Conservation (phyloP, 331 rosid species). For the Rhamnella rubrinervis region DNA sequence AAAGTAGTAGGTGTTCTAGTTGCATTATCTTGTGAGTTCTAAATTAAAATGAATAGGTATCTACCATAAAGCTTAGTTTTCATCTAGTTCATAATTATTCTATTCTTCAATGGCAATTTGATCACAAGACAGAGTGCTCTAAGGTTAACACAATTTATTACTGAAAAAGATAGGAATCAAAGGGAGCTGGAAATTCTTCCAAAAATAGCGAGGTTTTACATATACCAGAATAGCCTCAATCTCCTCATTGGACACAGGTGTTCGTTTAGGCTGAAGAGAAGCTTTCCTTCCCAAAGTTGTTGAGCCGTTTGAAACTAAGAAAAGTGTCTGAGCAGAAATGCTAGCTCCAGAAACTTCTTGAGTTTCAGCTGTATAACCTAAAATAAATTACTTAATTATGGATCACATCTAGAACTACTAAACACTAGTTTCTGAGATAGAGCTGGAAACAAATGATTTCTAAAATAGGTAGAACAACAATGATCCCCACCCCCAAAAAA, state of each 20-base stretch:
- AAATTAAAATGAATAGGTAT: background rate
- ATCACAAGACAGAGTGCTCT: background rate
- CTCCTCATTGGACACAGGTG: slow-evolving; percentile 78
- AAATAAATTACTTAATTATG: slow-evolving; percentile 1
- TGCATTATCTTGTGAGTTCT: background rate
- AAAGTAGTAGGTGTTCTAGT: background rate
- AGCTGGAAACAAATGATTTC: background rate
- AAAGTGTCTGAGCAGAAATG: slow-evolving; percentile 37
- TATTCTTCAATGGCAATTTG: background rate
- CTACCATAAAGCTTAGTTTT: background rate
- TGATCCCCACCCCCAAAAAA: background rate
- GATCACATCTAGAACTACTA: background rate
- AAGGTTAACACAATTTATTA: background rate
- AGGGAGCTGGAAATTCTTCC: background rate
- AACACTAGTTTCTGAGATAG: background rate
- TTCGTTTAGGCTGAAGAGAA: slow-evolving; percentile 90
- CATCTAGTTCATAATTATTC: background rate
- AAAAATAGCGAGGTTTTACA: slow-evolving; percentile 23
- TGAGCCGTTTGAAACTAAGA: slow-evolving; percentile 49
- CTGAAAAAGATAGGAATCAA: slow-evolving; percentile 7
- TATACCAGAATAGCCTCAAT: slow-evolving; percentile 89
- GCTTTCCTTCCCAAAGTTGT: slow-evolving; percentile 76
- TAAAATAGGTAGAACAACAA: background rate
- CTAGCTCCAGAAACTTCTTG: slow-evolving; percentile 39
- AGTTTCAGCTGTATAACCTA: slow-evolving; percentile 57